Evolutionary conservation across 2,329 filamentous ascomycete species (phyloP), one percentile per base, ranked within the genome.

Genomic region (Trichoderma sp.): DNA sequence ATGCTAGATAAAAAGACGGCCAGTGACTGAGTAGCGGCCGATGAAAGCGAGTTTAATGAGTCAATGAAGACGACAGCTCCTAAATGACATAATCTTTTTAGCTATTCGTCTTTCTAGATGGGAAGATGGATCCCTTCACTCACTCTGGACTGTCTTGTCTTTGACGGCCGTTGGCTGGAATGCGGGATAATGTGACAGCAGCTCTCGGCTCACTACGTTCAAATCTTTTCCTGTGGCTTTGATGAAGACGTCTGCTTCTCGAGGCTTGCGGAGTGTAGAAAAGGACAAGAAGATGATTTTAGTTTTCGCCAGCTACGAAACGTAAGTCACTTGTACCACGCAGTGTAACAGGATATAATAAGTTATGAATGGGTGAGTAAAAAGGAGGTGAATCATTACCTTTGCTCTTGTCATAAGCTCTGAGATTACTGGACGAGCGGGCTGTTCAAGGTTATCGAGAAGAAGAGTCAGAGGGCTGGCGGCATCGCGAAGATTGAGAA

Each of bases 381-480:
- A 49, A 7, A 24, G 7, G 7, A 47, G 8, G 8, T 1, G 10
- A 8, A n/a, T 5, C 74, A 81, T 70, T 74, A 92, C 92, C 83
- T 91, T 92, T 67, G 92, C 93, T 74, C 94, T 87, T 58, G 85
- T 83, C 66, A 92, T 87, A 79, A 95, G 92, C 79, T 97, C 94
- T 21, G 83, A 81, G 2, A 95, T 72, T 4, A 97, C 81, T 0
- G 90, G 89, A 35, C 84, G 85, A 7, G 89, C 92, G 31, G 90
- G 89, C 80, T 97, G 94, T 81, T 97, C 93, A 35, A 97, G 84
- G 40, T 86, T 92, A 79, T 98, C 95, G 68, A 97, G 84, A 3
- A 97, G 81, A 31, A 98, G 83, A 0, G 94, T 97, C 75, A 98
- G 89, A 3, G 95, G 95, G 60, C 93, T 97, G 16, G 91, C 89